A percentile compares a stretch with the other conserved stretches of the same genome.
These are phyloP conservation scores for Boletus smithii DNA, from an alignment of 1,284 basidiomycete genomes.

Conservation along the genomic window DNA sequence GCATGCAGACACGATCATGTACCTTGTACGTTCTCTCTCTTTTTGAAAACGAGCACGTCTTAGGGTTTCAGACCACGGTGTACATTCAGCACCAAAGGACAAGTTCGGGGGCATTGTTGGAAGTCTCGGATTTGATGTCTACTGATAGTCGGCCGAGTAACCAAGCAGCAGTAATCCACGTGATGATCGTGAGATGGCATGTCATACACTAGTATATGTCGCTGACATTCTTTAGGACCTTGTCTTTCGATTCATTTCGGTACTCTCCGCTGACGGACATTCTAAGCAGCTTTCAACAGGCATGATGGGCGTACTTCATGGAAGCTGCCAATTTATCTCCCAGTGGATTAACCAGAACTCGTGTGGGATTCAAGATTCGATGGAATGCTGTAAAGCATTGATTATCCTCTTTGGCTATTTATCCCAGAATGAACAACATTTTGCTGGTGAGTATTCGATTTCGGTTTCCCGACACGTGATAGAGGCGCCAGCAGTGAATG, in stretches of 20 bases:
- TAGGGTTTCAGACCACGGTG: slow-evolving; percentile 42
- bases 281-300: slow-evolving; percentile 17
- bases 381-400: slow-evolving; percentile 35
- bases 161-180: slow-evolving; percentile 15
- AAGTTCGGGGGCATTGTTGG: background rate
- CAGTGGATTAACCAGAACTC: slow-evolving; percentile 26
- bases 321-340: slow-evolving; percentile 20
- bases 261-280: slow-evolving; percentile 16
- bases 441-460: slow-evolving; percentile 26
- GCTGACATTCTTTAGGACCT: slow-evolving; percentile 25
- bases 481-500: slow-evolving; percentile 36
- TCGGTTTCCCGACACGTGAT: background rate
- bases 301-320: slow-evolving; percentile 19
- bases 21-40: slow-evolving; percentile 42
- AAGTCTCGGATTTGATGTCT: slow-evolving; percentile 4
- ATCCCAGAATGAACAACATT: slow-evolving; percentile 21
- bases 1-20: slow-evolving; percentile 46
- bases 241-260: slow-evolving; percentile 20
- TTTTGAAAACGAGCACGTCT: slow-evolving; percentile 6
- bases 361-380: slow-evolving; percentile 29
- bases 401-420: slow-evolving; percentile 37
- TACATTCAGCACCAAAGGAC: slow-evolving; percentile 43
- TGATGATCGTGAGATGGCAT: slow-evolving; percentile 24
- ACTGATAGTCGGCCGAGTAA: background rate
- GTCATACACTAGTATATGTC: background rate